phyloP scores from a whole-genome alignment of 768 basidiomycete species.

The Suillus spraguei region DNA sequence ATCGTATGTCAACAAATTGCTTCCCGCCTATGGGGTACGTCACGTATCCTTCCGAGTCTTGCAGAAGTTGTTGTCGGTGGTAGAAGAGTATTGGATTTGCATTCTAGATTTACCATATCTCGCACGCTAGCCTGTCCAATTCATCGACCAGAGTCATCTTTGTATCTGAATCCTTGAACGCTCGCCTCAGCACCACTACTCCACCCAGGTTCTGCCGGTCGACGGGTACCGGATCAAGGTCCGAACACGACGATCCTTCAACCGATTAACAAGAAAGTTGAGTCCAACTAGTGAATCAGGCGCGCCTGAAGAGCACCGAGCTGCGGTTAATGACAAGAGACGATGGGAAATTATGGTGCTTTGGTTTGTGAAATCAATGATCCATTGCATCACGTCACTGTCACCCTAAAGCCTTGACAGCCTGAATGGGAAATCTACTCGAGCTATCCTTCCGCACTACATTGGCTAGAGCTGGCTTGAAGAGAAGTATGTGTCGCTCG shows the following conservation, averaged over 20 bases:
- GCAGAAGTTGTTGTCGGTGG: conserved; percentile 6
- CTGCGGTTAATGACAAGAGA: not conserved
- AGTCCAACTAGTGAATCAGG: not conserved
- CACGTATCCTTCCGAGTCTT: not conserved
- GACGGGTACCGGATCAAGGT: not conserved
- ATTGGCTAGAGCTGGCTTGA: not conserved
- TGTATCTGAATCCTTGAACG: conserved; percentile 1
- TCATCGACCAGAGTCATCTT: conserved; percentile 1
- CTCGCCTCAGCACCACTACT: conserved; percentile 1
- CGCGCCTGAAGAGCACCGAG: not conserved
- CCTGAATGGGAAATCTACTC: not conserved
- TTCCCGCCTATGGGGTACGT: not conserved
- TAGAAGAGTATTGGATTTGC: conserved; percentile 1
- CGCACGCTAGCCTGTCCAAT: conserved; percentile 2
- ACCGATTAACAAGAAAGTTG: not conserved
- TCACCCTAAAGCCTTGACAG: not conserved
- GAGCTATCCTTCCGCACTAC: not conserved
- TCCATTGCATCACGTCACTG: not conserved
- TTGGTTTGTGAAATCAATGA: not conserved
- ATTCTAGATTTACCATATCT: conserved; percentile 2
- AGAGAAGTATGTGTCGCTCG: not conserved
- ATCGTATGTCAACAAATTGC: not conserved
- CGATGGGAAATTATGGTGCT: not conserved
- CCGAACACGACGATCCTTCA: not conserved
- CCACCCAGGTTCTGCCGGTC: not conserved